Percentiles rank a stretch among this genome's conserved stretches.
Evolutionary conservation across 108 stramenopile genomes (phyloP).

Genomic region (Chaetoceros muelleri): DNA sequence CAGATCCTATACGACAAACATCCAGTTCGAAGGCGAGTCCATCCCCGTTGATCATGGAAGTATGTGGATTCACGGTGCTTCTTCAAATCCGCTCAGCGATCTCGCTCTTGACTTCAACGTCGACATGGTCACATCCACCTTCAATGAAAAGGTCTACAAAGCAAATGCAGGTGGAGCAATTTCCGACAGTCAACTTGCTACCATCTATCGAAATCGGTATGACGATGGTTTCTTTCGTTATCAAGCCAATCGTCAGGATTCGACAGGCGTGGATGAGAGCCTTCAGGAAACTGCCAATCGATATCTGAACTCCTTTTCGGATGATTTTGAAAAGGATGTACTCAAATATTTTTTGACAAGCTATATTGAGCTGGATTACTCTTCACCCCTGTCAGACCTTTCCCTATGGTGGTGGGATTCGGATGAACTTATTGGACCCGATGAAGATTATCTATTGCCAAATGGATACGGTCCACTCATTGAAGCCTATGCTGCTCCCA

Average conservation of each 20-base stretch:
- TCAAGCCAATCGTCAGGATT: background rate
- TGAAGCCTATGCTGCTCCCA: background rate
- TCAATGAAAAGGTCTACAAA: background rate
- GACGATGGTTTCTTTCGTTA: background rate
- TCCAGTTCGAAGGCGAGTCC: background rate
- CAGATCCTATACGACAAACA: slow-evolving; percentile 3
- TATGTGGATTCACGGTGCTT: slow-evolving; percentile 3
- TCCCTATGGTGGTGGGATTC: slow-evolving; percentile 1
- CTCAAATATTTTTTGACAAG: background rate
- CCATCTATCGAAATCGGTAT: background rate
- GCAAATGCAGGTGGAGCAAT: background rate
- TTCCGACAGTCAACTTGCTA: background rate
- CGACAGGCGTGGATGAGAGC: background rate
- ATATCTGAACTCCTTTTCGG: background rate
- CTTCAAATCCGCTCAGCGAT: background rate
- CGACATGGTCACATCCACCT: background rate
- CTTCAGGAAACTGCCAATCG: background rate
- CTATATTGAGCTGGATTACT: background rate
- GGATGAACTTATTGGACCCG: background rate
- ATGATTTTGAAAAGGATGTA: background rate
- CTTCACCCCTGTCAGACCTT: background rate
- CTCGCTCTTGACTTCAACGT: background rate
- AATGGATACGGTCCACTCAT: background rate
- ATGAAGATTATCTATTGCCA: background rate
- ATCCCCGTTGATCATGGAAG: slow-evolving; percentile 1